Conservation (phyloP, 2,329 filamentous ascomycete species). For the Aspergillus sp. region DNA sequence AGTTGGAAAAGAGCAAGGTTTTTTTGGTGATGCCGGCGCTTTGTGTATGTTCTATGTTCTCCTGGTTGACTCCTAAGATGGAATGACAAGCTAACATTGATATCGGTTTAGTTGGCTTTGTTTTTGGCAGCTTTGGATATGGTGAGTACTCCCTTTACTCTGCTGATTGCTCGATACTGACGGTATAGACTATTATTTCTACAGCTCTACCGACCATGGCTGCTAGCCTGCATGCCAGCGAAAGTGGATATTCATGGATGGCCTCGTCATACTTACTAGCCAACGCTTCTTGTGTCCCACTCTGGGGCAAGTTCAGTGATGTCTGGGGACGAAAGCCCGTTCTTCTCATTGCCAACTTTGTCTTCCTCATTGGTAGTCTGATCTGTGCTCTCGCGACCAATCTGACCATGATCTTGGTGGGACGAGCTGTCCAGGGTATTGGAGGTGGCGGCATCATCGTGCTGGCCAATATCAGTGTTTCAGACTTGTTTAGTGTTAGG, state of each 20-base stretch:
- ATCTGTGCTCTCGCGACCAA: conserved; percentile 55
- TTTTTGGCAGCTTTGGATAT: conserved; percentile 59
- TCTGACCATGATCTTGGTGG: conserved; percentile 59
- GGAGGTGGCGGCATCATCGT: conserved; percentile 61
- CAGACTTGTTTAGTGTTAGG: conserved; percentile 59
- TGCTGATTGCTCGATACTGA: not conserved
- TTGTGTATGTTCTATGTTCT: conserved; percentile 24
- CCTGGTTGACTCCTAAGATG: not conserved
- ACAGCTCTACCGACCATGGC: conserved; percentile 44
- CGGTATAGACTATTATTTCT: conserved; percentile 37
- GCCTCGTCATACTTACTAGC: conserved; percentile 43
- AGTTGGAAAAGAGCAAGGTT: conserved; percentile 37
- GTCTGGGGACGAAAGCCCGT: conserved; percentile 64
- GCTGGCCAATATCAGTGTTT: conserved; percentile 61
- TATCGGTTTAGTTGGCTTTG: conserved; percentile 44
- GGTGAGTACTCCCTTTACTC: conserved; percentile 22
- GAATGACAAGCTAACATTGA: conserved; percentile 7
- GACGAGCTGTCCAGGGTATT: conserved; percentile 58
- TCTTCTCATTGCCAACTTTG: conserved; percentile 54
- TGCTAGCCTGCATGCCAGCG: conserved; percentile 35
- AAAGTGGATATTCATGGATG: conserved; percentile 46
- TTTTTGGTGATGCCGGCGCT: conserved; percentile 38
- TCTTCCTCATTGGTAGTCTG: conserved; percentile 60
- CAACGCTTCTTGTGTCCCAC: conserved; percentile 47
- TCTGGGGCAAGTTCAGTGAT: conserved; percentile 62